These are phyloP conservation scores for Malus fusca DNA, from an alignment of 306 rosid genomes.

Conservation along the genomic window DNA sequence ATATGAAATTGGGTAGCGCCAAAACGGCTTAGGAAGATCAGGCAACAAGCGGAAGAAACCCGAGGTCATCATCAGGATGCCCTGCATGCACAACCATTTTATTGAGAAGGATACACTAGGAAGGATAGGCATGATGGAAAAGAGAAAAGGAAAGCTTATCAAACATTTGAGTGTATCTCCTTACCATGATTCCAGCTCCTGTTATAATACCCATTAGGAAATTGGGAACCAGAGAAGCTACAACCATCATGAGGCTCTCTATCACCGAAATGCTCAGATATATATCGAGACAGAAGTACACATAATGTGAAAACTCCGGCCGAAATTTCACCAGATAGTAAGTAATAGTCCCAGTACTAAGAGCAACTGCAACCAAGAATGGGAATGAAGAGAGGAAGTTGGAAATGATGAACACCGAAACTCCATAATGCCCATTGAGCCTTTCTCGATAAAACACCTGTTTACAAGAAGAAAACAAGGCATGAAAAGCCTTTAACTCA, in stretches of 20 bases:
- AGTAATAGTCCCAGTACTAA: conserved; percentile 61
- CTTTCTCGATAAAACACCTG: conserved; percentile 87
- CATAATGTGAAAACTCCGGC: conserved; percentile 50
- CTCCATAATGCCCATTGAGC: conserved; percentile 88
- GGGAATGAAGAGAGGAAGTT: conserved; percentile 91
- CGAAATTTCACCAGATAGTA: conserved; percentile 76
- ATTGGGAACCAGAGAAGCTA: conserved; percentile 93
- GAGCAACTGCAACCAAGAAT: conserved; percentile 67
- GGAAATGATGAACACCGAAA: conserved; percentile 65
- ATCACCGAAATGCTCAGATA: conserved; percentile 66
- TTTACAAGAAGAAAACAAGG: conserved; percentile 13
- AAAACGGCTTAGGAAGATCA: conserved; percentile 83
- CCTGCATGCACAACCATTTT: conserved; percentile 41
- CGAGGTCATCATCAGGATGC: conserved; percentile 91
- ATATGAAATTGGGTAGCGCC: conserved; percentile 90
- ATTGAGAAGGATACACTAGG: background rate
- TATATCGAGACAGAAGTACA: conserved; percentile 65
- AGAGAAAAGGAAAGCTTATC: background rate
- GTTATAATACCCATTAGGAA: conserved; percentile 94
- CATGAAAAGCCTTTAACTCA: background rate
- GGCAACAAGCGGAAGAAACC: conserved; percentile 71
- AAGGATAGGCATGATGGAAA: background rate
- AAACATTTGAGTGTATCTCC: conserved; percentile 13
- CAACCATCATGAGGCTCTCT: conserved; percentile 99
- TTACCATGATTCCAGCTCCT: conserved; percentile 94